Base-by-base conservation (phyloP, 2,329 filamentous ascomycete species). In the Dactylonectria macrodidyma region DNA sequence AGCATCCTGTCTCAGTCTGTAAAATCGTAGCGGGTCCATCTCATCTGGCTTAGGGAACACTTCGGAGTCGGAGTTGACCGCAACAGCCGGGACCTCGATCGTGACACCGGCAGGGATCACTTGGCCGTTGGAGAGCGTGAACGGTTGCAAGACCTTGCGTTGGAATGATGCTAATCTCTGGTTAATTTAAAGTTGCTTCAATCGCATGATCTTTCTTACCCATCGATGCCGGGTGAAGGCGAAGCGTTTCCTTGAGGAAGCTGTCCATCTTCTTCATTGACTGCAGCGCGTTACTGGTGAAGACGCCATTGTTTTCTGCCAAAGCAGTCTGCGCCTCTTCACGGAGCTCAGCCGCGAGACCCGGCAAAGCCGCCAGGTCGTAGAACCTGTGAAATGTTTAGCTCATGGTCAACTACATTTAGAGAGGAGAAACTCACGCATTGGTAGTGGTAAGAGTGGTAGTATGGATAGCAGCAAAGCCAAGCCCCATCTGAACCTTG, bases 121-220 rank as follows among this genome's bases (percentile, higher is more conserved):
- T 55, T 88, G 85, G 16, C 88, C 88, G 73, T 87, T 87, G 51
- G 86, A 88, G 2, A 89, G 84, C 2, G 82, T 83, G 71, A 89
- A 82, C 4, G 84, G 80, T 70, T 84, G 82, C 41, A 86, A 77
- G 10, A 87, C 86, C 69, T 85, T 86, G 66, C 87, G 85, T 26
- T 77, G 75, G 76, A 89, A 88, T 3, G 86, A 83, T 1, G 80
- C 81, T 79, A 11, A 1, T 12, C 22, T 2, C 1, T 3, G 4
- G 16, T 69, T 55, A 67, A 63, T 24, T 5, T 12, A 5, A 19
- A 14, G 10, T 5, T 8, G 2, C 50, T 22, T 14, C 12, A 14
- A 2, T 34, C 16, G 0, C 4, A 22, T 6, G 11, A 3, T 3
- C 1, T 7, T 2, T 75, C 81, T 77, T 73, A 83, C 81, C 77